These are phyloP conservation scores for Stachybotrys chartarum DNA, from an alignment of 2,329 filamentous ascomycete species.

Conservation along the genomic window DNA sequence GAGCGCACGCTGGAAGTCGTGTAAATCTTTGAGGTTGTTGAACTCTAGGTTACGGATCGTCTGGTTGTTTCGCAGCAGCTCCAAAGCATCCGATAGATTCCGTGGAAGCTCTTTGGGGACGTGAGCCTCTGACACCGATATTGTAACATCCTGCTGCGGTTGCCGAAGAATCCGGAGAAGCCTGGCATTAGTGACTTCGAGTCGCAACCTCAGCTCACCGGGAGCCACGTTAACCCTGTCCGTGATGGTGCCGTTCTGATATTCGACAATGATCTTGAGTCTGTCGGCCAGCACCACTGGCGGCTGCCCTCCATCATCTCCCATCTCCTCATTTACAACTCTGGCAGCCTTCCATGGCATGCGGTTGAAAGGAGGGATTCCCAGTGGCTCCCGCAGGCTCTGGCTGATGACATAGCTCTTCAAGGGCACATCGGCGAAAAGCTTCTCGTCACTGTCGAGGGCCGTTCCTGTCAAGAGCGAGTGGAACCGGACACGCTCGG, in stretches of 20 bases:
- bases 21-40: slow-evolving; percentile 59
- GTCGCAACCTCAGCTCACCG: slow-evolving; percentile 62
- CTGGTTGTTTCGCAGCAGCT: slow-evolving; percentile 45
- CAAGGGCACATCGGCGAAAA: slow-evolving; percentile 63
- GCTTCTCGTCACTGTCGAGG: slow-evolving; percentile 59
- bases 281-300: slow-evolving; percentile 70
- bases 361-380: slow-evolving; percentile 40
- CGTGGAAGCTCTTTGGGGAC: slow-evolving; percentile 54
- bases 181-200: slow-evolving; percentile 56
- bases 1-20: slow-evolving; percentile 70
- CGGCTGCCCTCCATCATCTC: slow-evolving; percentile 49
- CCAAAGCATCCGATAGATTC: slow-evolving; percentile 57
- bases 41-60: slow-evolving; percentile 70
- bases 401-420: slow-evolving; percentile 57
- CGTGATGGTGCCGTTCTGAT: slow-evolving; percentile 68
- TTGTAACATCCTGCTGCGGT: slow-evolving; percentile 68
- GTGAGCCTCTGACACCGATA: slow-evolving; percentile 65
- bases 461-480: slow-evolving; percentile 66
- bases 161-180: slow-evolving; percentile 62
- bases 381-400: slow-evolving; percentile 41
- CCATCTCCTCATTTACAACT: slow-evolving; percentile 66
- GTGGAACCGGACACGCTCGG: slow-evolving; percentile 64
- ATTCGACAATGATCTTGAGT: slow-evolving; percentile 68
- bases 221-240: slow-evolving; percentile 77
- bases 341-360: slow-evolving; percentile 60